phyloP scores from a whole-genome alignment of 2,329 filamentous ascomycete genomes.

The Cladosporium phlei region DNA sequence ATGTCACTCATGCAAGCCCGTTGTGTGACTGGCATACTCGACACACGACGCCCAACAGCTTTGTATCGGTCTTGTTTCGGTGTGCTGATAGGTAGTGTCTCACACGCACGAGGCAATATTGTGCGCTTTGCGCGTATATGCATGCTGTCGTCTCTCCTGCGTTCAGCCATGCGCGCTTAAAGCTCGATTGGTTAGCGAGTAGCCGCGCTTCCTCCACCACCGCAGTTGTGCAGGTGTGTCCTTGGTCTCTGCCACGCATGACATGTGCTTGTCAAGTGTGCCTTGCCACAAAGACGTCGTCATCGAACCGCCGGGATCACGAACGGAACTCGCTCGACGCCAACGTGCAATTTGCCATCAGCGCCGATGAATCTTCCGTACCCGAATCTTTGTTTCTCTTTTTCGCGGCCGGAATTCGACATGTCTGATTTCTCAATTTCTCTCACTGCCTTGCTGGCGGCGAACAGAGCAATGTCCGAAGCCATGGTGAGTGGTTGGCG shows the following conservation, averaged over 20 bases:
- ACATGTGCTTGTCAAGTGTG: no score
- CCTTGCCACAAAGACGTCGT: background rate
- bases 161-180: slow-evolving; percentile 10
- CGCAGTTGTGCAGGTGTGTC: no score
- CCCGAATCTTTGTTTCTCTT: slow-evolving; percentile 32
- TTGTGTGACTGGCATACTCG: no score
- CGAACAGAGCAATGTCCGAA: slow-evolving; percentile 45
- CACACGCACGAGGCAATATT: background rate
- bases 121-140: slow-evolving; percentile 4
- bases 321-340: slow-evolving; percentile 48
- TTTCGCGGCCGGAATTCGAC: background rate
- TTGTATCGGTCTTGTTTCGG: slow-evolving; percentile 5
- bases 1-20: no score
- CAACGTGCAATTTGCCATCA: slow-evolving; percentile 47
- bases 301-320: slow-evolving; percentile 9
- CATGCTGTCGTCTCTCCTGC: slow-evolving; percentile 5
- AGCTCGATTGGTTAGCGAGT: slow-evolving; percentile 3
- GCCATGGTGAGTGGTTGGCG: slow-evolving; percentile 51
- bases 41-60: no score
- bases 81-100: background rate
- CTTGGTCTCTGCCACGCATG: no score
- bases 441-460: slow-evolving; percentile 42
- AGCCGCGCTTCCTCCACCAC: slow-evolving; percentile 4
- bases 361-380: slow-evolving; percentile 49
- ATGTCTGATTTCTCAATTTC: slow-evolving; percentile 27